phyloP scores from a whole-genome alignment of 176 grass and related monocot genomes.

The Rhipidocladum racemiflorum region DNA sequence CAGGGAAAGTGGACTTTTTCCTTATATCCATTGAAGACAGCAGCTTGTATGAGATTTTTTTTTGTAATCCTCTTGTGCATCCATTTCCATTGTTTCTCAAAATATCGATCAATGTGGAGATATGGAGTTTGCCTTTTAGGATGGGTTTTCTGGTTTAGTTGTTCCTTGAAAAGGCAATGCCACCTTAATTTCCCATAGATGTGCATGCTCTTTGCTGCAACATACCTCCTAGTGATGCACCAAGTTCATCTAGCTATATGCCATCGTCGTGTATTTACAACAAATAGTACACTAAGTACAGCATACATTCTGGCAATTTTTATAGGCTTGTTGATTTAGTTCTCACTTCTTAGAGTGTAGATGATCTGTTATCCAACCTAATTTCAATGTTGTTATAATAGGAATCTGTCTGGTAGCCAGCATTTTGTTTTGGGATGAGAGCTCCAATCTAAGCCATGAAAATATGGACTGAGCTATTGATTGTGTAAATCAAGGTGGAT shows the following conservation, averaged over 20 bases:
- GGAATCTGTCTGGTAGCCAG: background rate
- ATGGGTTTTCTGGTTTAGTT: background rate
- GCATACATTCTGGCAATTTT: background rate
- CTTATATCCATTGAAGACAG: background rate
- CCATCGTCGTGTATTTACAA: background rate
- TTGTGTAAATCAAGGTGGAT: background rate
- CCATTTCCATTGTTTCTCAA: background rate
- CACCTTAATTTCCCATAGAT: background rate
- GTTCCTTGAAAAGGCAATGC: background rate
- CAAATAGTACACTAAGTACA: background rate
- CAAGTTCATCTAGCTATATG: background rate
- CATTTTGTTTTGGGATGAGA: background rate
- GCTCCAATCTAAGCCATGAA: background rate
- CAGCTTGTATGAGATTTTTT: background rate
- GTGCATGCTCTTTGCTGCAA: background rate
- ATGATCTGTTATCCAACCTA: background rate
- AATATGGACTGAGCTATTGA: background rate
- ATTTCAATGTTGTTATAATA: background rate
- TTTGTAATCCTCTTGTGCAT: background rate
- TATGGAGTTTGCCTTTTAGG: too few relatives aligned
- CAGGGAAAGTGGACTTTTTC: too few relatives aligned
- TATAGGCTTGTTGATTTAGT: background rate
- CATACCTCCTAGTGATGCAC: background rate
- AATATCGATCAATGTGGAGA: too few relatives aligned
- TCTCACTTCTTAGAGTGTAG: background rate